Base-by-base conservation (phyloP, 192 early-diverging fungal species). In the Backusella tarrabulga region DNA sequence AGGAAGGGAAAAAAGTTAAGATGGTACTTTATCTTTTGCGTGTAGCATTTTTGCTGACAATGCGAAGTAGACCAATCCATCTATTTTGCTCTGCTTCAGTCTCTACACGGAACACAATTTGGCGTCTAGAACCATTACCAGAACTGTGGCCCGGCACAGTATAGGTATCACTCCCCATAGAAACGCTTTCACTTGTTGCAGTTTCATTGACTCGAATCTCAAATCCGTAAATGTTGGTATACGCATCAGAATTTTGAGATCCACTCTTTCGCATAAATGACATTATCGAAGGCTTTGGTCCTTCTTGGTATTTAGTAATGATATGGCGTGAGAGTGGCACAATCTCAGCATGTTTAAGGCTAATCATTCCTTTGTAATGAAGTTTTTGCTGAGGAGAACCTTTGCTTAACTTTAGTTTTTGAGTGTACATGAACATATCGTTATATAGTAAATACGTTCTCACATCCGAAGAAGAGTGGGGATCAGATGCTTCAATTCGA, bases 261-360 rank as follows among this genome's bases (percentile, higher is more conserved):
- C 11, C 50, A 34, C 9, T 52, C 50, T 21, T 73, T n/a, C 44
- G 44, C 29, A 73, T 73, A n/a, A 73, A 35, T 17, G 50, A 54
- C 36, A 73, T 2, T 26, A n/a, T 38, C 4, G 68, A 41, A 40
- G 36, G 3, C 5, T 38, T 70, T 70, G 34, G 34, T 9, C 34
- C 68, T 23, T 70, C 68, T n/a, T 35, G 38, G 1, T 38, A 40
- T 23, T 70, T 70, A 4, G 35, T 12, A 70, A 41, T 70, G 0
- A 41, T n/a, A 23, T 73, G 34, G n/a, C 6, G 11, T 9, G 50
- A 73, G n/a, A 74, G 34, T 1, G 54, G 73, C 41, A 26, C 34
- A 63, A 74, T 67, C 9, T 74, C 52, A 12, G 73, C n/a, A n/a
- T 74, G 50, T 7, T 40, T 56, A 19, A 74, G 38, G 26, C 34